Evolutionary conservation across 2,329 filamentous ascomycete species (phyloP), one percentile per base, ranked within the genome.

Genomic region (Nothopassalora personata): DNA sequence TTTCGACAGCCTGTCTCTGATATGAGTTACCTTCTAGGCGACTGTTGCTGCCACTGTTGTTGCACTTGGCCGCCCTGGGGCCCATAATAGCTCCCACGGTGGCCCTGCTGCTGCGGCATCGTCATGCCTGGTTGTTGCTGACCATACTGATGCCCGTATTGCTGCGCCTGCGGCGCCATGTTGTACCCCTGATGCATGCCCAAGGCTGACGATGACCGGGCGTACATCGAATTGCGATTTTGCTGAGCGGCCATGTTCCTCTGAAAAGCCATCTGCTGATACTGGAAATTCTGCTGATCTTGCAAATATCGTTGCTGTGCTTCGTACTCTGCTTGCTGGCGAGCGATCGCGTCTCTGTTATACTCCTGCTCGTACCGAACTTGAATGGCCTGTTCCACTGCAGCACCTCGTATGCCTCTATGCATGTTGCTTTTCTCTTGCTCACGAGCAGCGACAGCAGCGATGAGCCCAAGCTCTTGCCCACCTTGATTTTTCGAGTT

Each of bases 391-490:
- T 89, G 82, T 64, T 91, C 86, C 7, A 91, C 87, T 60, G 86
- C 84, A n/a, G 62, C 85, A 48, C 86, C 87, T 59, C 87, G 85
- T 33, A 66, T 65, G 60, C 86, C 87, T 58, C 88, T 82, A 67
- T 83, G 89, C 74, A 88, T 84, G 55, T 87, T 83, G 63, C 84
- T 80, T 70, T 85, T 90, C 69, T 96, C 91, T 10, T 86, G 85
- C 72, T 97, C 90, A 13, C 91, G 84, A 1, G 85, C 83, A 61
- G 90, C 88, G 56, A 96, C 92, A 13, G 89, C 87, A 1, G 88
- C 89, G 6, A 96, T 85, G 1, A 96, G 79, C 0, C 83, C 83
- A 13, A 68, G 62, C 33, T 63, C 57, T 60, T 80, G 81, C 5
- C 68, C 59, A 18, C 66, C 64, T 27, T 60, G 47, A 36, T 68